Evolutionary conservation across 495 filamentous ascomycete genomes (phyloP), one percentile per base, ranked within the genome.

Genomic region (Penicillium psychrofluorescens): DNA sequence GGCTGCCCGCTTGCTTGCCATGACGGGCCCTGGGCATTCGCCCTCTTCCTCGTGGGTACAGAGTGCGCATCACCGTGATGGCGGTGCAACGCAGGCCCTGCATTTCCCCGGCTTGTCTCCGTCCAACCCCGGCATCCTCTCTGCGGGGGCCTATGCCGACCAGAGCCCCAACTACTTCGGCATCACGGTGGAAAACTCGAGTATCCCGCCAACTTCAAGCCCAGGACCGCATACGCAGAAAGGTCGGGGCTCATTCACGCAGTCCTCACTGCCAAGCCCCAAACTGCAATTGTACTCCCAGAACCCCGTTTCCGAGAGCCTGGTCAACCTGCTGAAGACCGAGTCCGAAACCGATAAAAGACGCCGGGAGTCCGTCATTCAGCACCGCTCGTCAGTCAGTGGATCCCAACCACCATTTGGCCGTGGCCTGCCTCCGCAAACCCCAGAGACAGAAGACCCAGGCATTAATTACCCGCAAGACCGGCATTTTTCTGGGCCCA

Each of bases 121-220:
- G 61, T 68, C 64, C 63, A 63, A 60, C 12, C 22, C 41, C 68
- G 71, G 60, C 51, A 55, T 45, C 58, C 65, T 45, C 51, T 66
- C 46, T 53, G 67, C 34, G 61, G 63, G 56, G 50, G 55, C 47
- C 65, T 63, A n/a, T 58, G 58, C 41, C 44, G 67, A 63, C 50
- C 59, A 83, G 13, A 88, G 84, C 56, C 84, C 87, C 13, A 88
- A 84, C 57, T 95, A 95, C 62, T 95, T 95, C 51, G 84, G 83
- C 36, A 72, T 92, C 38, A 66, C 72, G 28, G 65, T 85, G 41
- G 84, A 91, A 35, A 69, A 76, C 29, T 46, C 63, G 15, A 68
- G 54, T 37, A 81, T 85, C 49, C 62, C 75, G n/a, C 70, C 76
- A 41, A 73, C 79, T 38, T 84, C 84, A 2, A 72, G 70, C 38